These are phyloP conservation scores for Monosporascus sp. DNA, from an alignment of 2,329 filamentous ascomycete species.

Conservation along the genomic window DNA sequence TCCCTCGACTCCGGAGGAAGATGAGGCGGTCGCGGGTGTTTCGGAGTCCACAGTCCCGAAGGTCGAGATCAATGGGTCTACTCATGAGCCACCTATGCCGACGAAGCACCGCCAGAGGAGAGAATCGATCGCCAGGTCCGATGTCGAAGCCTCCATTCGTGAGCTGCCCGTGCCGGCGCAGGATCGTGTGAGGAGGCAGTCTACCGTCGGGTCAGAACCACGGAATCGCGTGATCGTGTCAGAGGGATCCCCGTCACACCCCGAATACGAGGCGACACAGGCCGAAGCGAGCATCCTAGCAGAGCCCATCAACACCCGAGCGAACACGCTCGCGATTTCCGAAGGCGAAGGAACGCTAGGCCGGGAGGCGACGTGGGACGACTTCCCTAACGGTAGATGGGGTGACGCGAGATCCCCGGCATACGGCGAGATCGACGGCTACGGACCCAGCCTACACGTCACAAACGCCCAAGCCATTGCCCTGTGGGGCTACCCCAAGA, in stretches of 20 bases:
- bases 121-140: constrained; percentile 56
- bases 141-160: constrained; percentile 42
- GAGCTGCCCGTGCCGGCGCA: constrained; percentile 25
- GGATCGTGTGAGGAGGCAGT: constrained; percentile 56
- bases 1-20: constrained; percentile 41
- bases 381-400: constrained; percentile 95
- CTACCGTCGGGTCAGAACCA: constrained; percentile 76
- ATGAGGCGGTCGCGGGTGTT: constrained; percentile 46
- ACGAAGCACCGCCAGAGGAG: constrained; percentile 47
- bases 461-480: constrained; percentile 75
- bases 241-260: constrained; percentile 51
- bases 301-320: constrained; percentile 68
- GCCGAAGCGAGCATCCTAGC: constrained; percentile 72
- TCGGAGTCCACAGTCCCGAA: constrained; percentile 36
- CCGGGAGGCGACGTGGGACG: constrained; percentile 96
- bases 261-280: constrained; percentile 66
- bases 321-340: constrained; percentile 85
- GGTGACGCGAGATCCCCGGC: constrained; percentile 89
- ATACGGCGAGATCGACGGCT: constrained; percentile 96
- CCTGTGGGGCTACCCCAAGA: constrained; percentile 77
- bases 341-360: constrained; percentile 87
- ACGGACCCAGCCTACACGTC: constrained; percentile 91
- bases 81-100: constrained; percentile 22
- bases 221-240: constrained; percentile 84
- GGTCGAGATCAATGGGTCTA: constrained; percentile 46